Conservation (phyloP, 2,329 filamentous ascomycete species). For the Beauveria bassiana region DNA sequence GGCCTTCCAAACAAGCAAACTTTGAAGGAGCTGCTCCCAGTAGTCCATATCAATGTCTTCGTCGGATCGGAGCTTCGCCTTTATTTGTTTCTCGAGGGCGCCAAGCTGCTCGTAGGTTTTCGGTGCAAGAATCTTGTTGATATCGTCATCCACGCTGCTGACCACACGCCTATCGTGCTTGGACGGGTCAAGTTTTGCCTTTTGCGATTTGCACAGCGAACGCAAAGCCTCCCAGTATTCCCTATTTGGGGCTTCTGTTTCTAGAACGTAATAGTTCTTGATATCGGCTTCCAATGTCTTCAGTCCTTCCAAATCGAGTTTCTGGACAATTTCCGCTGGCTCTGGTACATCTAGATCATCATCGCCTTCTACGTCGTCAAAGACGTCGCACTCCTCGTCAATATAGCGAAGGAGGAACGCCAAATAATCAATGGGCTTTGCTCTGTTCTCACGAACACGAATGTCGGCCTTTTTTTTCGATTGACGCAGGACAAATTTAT, state of each 20-base stretch:
- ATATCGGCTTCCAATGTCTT: constrained; percentile 77
- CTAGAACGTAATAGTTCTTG: constrained; percentile 67
- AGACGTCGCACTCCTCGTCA: constrained; percentile 73
- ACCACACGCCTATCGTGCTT: constrained; percentile 65
- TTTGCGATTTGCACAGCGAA: constrained; percentile 71
- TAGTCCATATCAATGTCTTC: constrained; percentile 95
- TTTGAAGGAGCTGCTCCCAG: constrained; percentile 87
- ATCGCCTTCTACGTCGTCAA: constrained; percentile 78
- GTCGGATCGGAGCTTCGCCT: constrained; percentile 74
- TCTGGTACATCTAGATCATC: constrained; percentile 66
- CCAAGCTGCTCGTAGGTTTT: constrained; percentile 86
- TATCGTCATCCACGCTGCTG: constrained; percentile 74
- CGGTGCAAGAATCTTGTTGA: constrained; percentile 77
- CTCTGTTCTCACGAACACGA: constrained; percentile 81
- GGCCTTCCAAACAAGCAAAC: constrained; percentile 83
- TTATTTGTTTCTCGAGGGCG: constrained; percentile 78
- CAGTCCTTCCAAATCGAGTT: constrained; percentile 59
- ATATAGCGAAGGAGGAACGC: constrained; percentile 86
- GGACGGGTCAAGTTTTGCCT: constrained; percentile 55
- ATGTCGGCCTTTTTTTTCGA: constrained; percentile 98
- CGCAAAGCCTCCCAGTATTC: constrained; percentile 93
- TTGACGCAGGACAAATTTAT: constrained; percentile 91
- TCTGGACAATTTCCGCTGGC: constrained; percentile 73
- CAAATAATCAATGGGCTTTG: constrained; percentile 88
- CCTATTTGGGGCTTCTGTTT: constrained; percentile 67